Base-by-base conservation (phyloP, 352 stramenopile species). In the Globisporangium takayamanum region DNA sequence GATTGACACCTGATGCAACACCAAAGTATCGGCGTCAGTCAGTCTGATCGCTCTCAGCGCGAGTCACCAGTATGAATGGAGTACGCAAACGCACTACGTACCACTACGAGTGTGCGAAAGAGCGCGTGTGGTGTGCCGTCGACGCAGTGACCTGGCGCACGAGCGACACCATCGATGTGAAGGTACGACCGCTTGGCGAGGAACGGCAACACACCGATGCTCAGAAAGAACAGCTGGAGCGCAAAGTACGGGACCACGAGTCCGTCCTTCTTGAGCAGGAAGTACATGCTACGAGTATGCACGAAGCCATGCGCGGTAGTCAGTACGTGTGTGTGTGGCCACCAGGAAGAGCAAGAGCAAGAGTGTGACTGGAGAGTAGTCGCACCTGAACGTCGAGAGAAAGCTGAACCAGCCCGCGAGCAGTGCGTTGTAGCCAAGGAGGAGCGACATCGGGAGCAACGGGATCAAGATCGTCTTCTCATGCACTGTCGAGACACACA, bases 381-480 rank as follows among this genome's bases (percentile, higher is more conserved):
- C 66, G 58, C 55, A 95, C 85, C 85, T 95, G 63, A 93, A 95
- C 11, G 85, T 89, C 39, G 85, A 87, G 6, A 95, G 42, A 37
- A 86, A 71, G 55, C 79, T 86, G 59, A 93, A 93, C 81, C 83
- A 93, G 16, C 79, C 74, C 14, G 78, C 69, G 0, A 95, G 50
- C 26, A 93, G 69, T 22, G 78, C 63, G 12, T 80, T 71, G 42
- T 87, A 62, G 16, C 67, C 60, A 63, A 81, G 84, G 28, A 98
- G 68, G 5, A 98, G 78, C n/a, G 84, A 88, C 11, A 96, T 76
- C 1, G 96, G 95, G 39, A 97, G 77, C 42, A 98, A 55, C n/a
- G 92, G 78, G 30, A 98, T 73, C 57, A 99, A 66, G 55, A 98
- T 98, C 7, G 92, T 90, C 67, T 99, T 99, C 68, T 99, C 96